Base-by-base conservation (phyloP, 2,329 filamentous ascomycete species). In the Cryphonectria carpinicola region DNA sequence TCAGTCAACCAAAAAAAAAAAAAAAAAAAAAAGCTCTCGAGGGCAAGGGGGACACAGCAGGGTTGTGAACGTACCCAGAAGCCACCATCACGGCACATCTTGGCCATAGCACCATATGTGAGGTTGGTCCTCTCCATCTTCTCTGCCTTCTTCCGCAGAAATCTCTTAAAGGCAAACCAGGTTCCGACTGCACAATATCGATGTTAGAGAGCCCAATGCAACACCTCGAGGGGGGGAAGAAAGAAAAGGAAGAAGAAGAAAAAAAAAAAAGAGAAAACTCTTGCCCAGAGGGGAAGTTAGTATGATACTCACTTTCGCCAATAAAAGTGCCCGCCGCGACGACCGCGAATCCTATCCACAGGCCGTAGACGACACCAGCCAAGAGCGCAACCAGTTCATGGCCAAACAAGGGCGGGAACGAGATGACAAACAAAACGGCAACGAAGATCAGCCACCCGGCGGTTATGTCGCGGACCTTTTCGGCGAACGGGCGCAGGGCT, bases 351-450 rank as follows among this genome's bases (percentile, higher is more conserved):
- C 81, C 81, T 22, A 81, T 75, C 80, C 81, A 82, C 7, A 83
- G 72, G 2, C 81, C 81, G 67, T 80, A 83, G 8, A 83, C 81
- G 0, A 82, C 78, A 73, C 81, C 81, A 66, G 78, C 81, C n/a
- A 83, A 72, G 25, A 83, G 74, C n/a, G 78, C 81, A 60, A 83
- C 74, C 56, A 83, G 75, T 70, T 83, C 81, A 70, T 83, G 81
- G 22, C 81, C 81, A 67, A 83, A 83, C 17, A 83, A 75, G 1
- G 81, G 81, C 4, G 81, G 81, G 67, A 83, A 82, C 3, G 81
- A 82, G 52, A 83, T 80, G 49, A 79, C 60, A 63, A 83, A 76
- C 39, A 83, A 74, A 28, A 83, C 78, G 39, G 75, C 76, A 54
- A 83, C 79, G 7, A 81, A 81, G 60, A 83, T 82, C 8, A 83